Evolutionary conservation across 2,329 filamentous ascomycete species (phyloP), one percentile per base, ranked within the genome.

Genomic region (Ustulina deusta): DNA sequence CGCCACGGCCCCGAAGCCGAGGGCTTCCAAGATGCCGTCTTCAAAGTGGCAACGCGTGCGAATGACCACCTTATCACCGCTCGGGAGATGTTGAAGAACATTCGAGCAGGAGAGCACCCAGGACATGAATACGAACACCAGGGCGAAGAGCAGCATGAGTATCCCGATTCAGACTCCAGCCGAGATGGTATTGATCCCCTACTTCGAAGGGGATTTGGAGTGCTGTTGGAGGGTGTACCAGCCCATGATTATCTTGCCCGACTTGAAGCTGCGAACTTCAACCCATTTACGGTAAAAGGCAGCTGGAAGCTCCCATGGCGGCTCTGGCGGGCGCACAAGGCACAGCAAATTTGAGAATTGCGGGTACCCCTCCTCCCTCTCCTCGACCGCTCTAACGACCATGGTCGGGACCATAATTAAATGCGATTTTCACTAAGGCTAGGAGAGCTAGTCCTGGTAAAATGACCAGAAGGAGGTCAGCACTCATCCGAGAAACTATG

Each of bases 41-140:
- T 98, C 80, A 87, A 89, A 3, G 93, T 99, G 15, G 96, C 96
- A 0, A 99, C 96, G 0, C 88, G 95, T 42, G 96, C 96, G 6
- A 97, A 97, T 76, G 96, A 99, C 78, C 96, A 99, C 80, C 84
- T 99, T 38, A 97, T 97, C 73, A 98, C 95, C 0, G 95, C 92
- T 1, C 86, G 94, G 66, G 93, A 97, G 78, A 97, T 99, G 94
- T 80, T 98, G 68, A 90, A 89, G 75, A 93, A 92, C 74, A 82
- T 97, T 22, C 88, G 88, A 61, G 89, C 89, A 3, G 93, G 94
- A 1, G 82, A 91, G 73, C 90, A 89, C 56, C 88, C 93, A 0
- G 93, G 91, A 0, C 95, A 97, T 78, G 93, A 93, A 5, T 97
- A 95, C 78, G 95, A 98, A 80, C 93, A 97, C 76, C 86, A 91